Evolutionary conservation across 1,284 basidiomycete species (phyloP).

Genomic region (Boletellus deceptivus): DNA sequence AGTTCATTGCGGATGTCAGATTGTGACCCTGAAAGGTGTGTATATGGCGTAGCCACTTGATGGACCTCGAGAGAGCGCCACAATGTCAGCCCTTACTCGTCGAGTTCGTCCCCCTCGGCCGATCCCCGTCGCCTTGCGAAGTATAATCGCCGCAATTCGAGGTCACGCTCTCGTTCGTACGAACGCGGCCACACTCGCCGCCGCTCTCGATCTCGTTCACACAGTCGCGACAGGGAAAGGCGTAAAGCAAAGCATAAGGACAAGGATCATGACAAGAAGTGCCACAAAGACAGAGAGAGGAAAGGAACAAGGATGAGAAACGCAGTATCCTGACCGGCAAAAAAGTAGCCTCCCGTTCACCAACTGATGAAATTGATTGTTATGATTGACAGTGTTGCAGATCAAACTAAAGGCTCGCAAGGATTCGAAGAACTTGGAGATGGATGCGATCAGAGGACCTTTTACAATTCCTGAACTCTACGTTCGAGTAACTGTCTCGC

Average conservation of each 20-base stretch:
- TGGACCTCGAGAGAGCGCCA: constrained; percentile 24
- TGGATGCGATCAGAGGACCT: constrained; percentile 53
- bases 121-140: constrained; percentile 12
- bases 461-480: constrained; percentile 53
- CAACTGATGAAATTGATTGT: fast-evolving
- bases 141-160: constrained; percentile 10
- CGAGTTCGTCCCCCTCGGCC: constrained; percentile 12
- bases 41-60: constrained; percentile 4
- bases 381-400: constrained; percentile 28
- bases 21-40: constrained; percentile 27
- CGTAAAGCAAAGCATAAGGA: constrained; percentile 25
- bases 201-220: constrained; percentile 20
- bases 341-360: constrained; percentile 37
- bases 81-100: constrained; percentile 16
- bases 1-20: neutral
- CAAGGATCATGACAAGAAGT: constrained; percentile 24
- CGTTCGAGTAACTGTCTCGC: constrained; percentile 31
- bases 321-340: constrained; percentile 55
- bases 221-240: constrained; percentile 20
- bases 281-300: constrained; percentile 38
- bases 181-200: constrained; percentile 14
- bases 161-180: constrained; percentile 20
- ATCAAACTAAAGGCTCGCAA: constrained; percentile 62
- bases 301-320: constrained; percentile 39
- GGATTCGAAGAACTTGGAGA: constrained; percentile 50